phyloP scores from a whole-genome alignment of 768 basidiomycete species.

The Fistulinella prunicolor region DNA sequence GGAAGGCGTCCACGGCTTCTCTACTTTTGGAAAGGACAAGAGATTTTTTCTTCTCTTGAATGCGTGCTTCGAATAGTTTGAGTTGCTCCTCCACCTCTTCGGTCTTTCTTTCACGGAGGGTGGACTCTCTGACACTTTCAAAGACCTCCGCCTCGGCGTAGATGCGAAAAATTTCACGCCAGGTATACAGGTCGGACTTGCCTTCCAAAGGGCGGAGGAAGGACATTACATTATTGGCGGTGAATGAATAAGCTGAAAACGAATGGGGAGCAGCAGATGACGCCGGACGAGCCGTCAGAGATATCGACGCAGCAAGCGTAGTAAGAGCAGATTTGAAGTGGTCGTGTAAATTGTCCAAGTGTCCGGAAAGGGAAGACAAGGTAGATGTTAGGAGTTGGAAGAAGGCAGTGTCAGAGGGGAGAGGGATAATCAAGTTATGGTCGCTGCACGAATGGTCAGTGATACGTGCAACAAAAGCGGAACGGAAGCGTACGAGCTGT shows the following conservation, averaged over 20 bases:
- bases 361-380: conserved; percentile 50
- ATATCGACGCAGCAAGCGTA: conserved; percentile 43
- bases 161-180: conserved; percentile 87
- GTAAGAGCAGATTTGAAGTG: conserved; percentile 49
- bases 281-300: conserved; percentile 31
- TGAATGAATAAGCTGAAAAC: conserved; percentile 35
- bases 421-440: conserved; percentile 67
- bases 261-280: conserved; percentile 27
- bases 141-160: conserved; percentile 88
- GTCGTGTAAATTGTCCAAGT: conserved; percentile 50
- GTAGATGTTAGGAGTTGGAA: conserved; percentile 67
- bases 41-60: conserved; percentile 48
- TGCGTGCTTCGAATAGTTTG: conserved; percentile 56
- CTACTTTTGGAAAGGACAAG: conserved; percentile 57
- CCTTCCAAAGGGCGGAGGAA: conserved; percentile 38
- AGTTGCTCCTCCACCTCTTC: conserved; percentile 71
- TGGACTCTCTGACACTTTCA: conserved; percentile 62
- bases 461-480: not conserved
- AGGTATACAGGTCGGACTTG: conserved; percentile 69
- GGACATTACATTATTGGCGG: conserved; percentile 22
- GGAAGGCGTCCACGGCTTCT: conserved; percentile 63
- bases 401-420: conserved; percentile 79
- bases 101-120: conserved; percentile 62
- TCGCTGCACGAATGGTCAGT: conserved; percentile 7
- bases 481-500: conserved; percentile 9